Evolutionary conservation across 495 filamentous ascomycete species (phyloP), one percentile per base, ranked within the genome.

Genomic region (Chaetomium tenue): DNA sequence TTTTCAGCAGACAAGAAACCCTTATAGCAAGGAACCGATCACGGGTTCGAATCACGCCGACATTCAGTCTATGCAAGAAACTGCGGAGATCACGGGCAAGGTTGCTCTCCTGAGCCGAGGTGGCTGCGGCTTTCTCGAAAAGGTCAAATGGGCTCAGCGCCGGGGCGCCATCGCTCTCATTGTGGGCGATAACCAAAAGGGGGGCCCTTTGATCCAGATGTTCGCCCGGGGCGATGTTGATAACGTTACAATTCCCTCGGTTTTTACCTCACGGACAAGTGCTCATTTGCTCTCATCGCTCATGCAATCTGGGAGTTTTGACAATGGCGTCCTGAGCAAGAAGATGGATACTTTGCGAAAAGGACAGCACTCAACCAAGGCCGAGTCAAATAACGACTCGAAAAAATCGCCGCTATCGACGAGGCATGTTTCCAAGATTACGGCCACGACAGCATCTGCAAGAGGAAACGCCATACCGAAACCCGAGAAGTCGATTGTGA

Each of bases 91-190:
- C 68, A 84, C 87, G 28, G 94, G 94, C 60, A 98, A 95, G 69
- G 85, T 98, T 55, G 93, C 94, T 5, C 75, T 98, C 30, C 79
- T 98, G 57, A 93, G 90, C 69, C 86, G 94, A 44, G 94, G 94
- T 33, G 94, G 94, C 18, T 98, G 94, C 76, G 95, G 94, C 16
- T 98, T 98, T 74, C 77, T 97, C 46, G 93, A 98, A 70, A 99
- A 99, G 75, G 91, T 92, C 61, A 92, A 93, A 72, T 99, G 94
- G 94, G 90, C 89, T 5, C 94, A 99, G 75, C 83, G 92, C 52
- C 84, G 94, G 67, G 94, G 94, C 11, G 94, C 88, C 12, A 81
- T 91, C 57, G 93, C 91, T 25, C 76, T 99, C 64, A 94, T 99
- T 70, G 93, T 99, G 8, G 94, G 94, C 22, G 94, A 99, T 73